phyloP scores from a whole-genome alignment of 257 asterid species.

The Ocimum tenuiflorum region DNA sequence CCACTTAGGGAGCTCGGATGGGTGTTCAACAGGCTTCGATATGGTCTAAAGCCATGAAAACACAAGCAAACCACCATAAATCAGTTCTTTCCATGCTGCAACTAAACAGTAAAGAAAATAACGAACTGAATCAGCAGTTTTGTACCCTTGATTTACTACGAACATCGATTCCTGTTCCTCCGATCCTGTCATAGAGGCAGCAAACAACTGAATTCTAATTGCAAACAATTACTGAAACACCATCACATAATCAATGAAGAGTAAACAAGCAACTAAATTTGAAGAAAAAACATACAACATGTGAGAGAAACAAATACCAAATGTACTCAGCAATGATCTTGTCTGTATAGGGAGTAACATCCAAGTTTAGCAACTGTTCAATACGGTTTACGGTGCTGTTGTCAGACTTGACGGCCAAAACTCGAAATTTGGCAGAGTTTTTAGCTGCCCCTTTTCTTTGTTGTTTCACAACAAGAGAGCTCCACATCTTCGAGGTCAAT shows the following conservation, averaged over 20 bases:
- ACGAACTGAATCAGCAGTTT: background rate
- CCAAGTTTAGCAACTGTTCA: conserved; percentile 79
- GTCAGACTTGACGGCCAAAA: conserved; percentile 47
- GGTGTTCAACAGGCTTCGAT: conserved; percentile 71
- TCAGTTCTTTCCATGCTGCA: background rate
- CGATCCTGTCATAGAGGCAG: conserved; percentile 50
- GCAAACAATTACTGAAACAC: background rate
- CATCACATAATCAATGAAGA: background rate
- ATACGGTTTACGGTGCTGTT: conserved; percentile 66
- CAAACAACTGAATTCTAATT: background rate
- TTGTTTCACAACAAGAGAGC: conserved; percentile 58
- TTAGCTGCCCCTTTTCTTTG: conserved; percentile 45
- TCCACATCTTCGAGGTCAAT: conserved; percentile 57
- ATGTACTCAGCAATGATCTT: conserved; percentile 87
- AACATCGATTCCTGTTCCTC: conserved; percentile 79
- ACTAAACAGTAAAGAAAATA: background rate
- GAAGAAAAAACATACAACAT: background rate
- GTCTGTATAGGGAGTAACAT: conserved; percentile 63
- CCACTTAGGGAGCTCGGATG: conserved; percentile 97
- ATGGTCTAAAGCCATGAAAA: conserved; percentile 46
- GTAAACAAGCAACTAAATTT: background rate
- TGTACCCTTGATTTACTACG: conserved; percentile 90
- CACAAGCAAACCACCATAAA: background rate
- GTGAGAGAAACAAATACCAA: conserved; percentile 39
- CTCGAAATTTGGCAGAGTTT: conserved; percentile 54